These are phyloP conservation scores for Spencermartinsiella ligniputridi DNA, from an alignment of 1,139 yeast species.

Conservation along the genomic window DNA sequence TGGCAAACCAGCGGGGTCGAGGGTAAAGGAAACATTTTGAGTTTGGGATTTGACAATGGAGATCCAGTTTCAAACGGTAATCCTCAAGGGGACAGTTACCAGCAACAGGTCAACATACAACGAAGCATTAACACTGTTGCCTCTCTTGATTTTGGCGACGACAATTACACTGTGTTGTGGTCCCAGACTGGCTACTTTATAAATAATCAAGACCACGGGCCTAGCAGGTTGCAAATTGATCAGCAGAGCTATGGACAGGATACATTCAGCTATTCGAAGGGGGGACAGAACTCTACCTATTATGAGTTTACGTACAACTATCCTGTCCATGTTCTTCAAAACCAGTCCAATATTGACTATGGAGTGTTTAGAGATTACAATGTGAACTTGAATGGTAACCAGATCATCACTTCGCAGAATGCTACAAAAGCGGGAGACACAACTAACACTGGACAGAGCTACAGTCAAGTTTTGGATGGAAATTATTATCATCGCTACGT, in stretches of 20 bases:
- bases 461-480: background rate
- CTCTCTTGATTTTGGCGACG: background rate
- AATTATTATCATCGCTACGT: background rate
- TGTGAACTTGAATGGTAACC: background rate
- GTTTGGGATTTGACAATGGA: background rate
- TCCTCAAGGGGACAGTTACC: background rate
- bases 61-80: background rate
- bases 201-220: background rate
- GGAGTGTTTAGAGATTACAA: background rate
- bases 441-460: background rate
- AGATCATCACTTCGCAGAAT: background rate
- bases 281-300: background rate
- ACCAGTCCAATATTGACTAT: background rate
- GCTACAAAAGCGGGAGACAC: background rate
- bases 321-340: background rate
- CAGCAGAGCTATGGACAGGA: background rate
- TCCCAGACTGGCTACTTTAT: background rate
- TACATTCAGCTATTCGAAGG: background rate
- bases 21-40: constrained; percentile 25
- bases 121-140: background rate
- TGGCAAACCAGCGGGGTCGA: constrained; percentile 45
- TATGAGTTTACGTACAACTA: background rate
- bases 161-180: constrained; percentile 3
- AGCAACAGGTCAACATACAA: background rate
- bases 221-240: background rate